These are phyloP conservation scores for Claviceps fusiformis DNA, from an alignment of 2,329 filamentous ascomycete species.

Conservation along the genomic window DNA sequence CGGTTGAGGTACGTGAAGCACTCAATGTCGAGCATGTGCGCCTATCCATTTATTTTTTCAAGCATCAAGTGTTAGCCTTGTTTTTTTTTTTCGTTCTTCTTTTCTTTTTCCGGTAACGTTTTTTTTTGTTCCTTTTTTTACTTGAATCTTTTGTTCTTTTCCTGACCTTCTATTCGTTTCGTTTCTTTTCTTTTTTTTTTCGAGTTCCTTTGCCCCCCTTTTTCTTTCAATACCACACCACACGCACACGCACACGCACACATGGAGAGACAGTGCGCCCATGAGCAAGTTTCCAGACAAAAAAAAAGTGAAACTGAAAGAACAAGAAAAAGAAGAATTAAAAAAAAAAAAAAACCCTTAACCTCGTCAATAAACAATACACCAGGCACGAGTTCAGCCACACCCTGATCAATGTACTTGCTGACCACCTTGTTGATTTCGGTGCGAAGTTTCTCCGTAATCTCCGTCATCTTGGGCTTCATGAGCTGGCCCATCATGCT, in stretches of 20 bases:
- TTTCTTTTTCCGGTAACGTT: not conserved
- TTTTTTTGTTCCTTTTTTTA: not conserved
- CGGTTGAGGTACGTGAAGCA: constrained; percentile 98
- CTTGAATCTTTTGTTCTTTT: not conserved
- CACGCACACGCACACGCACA: no score
- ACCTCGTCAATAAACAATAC: constrained; percentile 98
- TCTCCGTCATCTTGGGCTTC: constrained; percentile 99
- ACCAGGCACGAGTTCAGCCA: constrained; percentile 93
- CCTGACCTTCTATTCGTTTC: no score
- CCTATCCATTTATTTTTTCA: constrained; percentile 47
- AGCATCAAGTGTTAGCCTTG: constrained; percentile 1
- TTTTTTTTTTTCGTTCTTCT: not conserved
- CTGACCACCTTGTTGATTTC: constrained; percentile 99
- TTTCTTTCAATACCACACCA: not conserved
- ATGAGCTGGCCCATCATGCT: constrained; percentile 99
- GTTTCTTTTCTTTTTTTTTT: no score
- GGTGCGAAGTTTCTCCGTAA: constrained; percentile 86
- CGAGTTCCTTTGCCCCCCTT: not conserved
- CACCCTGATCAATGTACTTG: constrained; percentile 96
- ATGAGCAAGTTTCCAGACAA: no score
- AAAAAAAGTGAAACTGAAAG: no score
- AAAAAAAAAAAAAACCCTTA: no score
- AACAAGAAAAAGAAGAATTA: no score
- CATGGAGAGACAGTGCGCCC: not conserved
- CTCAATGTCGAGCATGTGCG: constrained; percentile 98